Evolutionary conservation across 23 red algal genomes (phyloP), one percentile per base, ranked within the genome.

Genomic region (Cyanidiococcus yangmingshanensis): DNA sequence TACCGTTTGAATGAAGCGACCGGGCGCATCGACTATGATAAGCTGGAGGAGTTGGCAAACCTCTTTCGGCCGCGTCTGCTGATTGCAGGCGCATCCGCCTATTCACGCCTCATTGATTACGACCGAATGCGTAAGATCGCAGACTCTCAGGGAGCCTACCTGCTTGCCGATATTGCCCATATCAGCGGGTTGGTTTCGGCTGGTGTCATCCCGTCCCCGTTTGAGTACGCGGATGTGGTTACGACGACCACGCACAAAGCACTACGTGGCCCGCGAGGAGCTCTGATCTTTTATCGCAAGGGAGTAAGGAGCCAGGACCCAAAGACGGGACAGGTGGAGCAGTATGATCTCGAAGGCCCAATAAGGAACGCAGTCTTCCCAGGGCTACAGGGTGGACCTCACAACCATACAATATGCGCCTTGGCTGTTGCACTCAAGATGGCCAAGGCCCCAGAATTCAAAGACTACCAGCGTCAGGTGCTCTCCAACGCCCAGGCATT

Each of bases 221-320:
- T 98, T 76, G 85, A 84, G 30, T 85, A 91, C 67, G 88, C 94
- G 30, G 94, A 98, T 74, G 94, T 98, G 26, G 78, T 98, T 18
- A 98, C 94, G 21, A 91, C 94, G 0, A 98, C 94, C 0, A 98
- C 94, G 25, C 94, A 98, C 89, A 98, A 98, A 76, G 94, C 94
- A n/a, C 75, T 98, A 16, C 82, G 94, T 12, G 94, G 94, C 15
- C 94, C 94, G 35, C 79, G 94, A 45, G 94, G 94, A 0, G 94
- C 94, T 17, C 75, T 98, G 32, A 98, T 98, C 74, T 98, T 98
- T 76, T 98, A 87, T 84, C 85, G 94, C 1, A 91, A 90, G 76
- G 94, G 94, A 68, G 80, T 92, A 34, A 81, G 83, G 59, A 82
- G 79, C 7, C 39, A 85, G 76, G 80, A 91, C 74, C 50, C 75